Evolutionary conservation across 1,284 basidiomycete species (phyloP), one percentile per base, ranked within the genome.

Genomic region (Porodaedalea pini): DNA sequence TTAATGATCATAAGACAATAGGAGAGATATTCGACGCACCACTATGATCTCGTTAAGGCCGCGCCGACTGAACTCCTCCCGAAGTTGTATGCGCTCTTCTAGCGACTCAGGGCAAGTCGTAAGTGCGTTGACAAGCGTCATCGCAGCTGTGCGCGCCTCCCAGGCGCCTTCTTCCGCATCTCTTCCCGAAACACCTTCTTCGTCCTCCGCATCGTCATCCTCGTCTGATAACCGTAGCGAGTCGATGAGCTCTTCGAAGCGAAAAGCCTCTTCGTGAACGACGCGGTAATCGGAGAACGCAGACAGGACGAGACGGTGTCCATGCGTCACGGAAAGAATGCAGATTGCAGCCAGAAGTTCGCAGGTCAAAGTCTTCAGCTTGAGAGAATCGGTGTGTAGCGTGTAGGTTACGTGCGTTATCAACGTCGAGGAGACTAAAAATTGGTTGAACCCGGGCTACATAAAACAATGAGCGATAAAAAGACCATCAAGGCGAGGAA

Each of bases 321-420:
- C 94, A 41, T 88, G 83, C 1, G 76, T 75, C 3, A 81, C 72
- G 0, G 89, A 88, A 13, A 95, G 74, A 10, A 92, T 78, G 65
- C 90, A 92, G 47, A 95, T 81, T 0, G 88, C 93, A 0, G 91
- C 90, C 4, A 96, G 79, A 19, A 95, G 77, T 64, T 95, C 92
- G 1, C 88, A 84, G 0, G 82, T 78, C 17, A 92, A 76, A 0
- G 83, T 81, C 54, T 89, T 82, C 13, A 92, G 74, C 69, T 91
- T 94, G 60, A 80, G 75, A 4, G 87, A 84, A 0, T 83, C 77
- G 1, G 77, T 76, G 61, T 88, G 81, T 2, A 95, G 76, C 0
- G 85, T 79, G 65, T 90, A 88, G 5, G 85, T 78, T 58, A 95
- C 83, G 62, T 89, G 83, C 0, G 82, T 86, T 61, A 95, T 79